Percentiles rank a stretch among this genome's conserved stretches.
phyloP scores from a whole-genome alignment of 805 yeast species.

The Kluyveromyces nonfermentans region DNA sequence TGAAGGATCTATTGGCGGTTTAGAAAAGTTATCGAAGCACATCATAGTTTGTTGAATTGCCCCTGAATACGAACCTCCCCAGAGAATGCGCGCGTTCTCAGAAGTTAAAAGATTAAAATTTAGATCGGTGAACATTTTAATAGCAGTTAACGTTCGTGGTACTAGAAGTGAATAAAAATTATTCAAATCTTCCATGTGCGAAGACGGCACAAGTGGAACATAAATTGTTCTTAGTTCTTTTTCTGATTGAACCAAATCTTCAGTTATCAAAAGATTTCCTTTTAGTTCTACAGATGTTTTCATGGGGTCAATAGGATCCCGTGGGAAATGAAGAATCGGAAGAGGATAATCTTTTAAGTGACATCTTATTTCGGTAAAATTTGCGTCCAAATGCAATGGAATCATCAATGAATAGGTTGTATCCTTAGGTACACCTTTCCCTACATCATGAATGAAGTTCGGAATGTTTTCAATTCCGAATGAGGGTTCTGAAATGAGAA shows the following conservation, averaged over 20 bases:
- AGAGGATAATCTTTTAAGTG: slow-evolving; percentile 81
- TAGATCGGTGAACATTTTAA: slow-evolving; percentile 60
- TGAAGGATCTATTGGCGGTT: slow-evolving; percentile 85
- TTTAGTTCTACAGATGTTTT: slow-evolving; percentile 31
- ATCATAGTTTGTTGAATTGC: slow-evolving; percentile 73
- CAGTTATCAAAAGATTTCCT: slow-evolving; percentile 66
- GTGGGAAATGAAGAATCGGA: slow-evolving; percentile 70
- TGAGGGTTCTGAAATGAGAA: slow-evolving; percentile 41
- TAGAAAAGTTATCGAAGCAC: slow-evolving; percentile 73
- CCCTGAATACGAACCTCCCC: slow-evolving; percentile 83
- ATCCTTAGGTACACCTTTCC: slow-evolving; percentile 75
- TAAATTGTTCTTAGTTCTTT: slow-evolving; percentile 49
- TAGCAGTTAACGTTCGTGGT: slow-evolving; percentile 67
- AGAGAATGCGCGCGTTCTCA: slow-evolving; percentile 55
- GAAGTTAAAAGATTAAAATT: slow-evolving; percentile 45
- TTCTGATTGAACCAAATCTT: slow-evolving; percentile 42
- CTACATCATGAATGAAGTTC: slow-evolving; percentile 57
- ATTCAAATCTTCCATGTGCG: slow-evolving; percentile 30
- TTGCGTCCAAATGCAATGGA: slow-evolving; percentile 52
- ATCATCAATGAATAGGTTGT: slow-evolving; percentile 57
- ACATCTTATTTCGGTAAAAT: slow-evolving; percentile 51
- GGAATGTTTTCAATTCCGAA: slow-evolving; percentile 45
- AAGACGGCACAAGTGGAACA: slow-evolving; percentile 52
- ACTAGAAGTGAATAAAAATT: slow-evolving; percentile 48
- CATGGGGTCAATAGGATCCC: slow-evolving; percentile 28